These are phyloP conservation scores for Crithidia sp. DNA, from an alignment of 208 protist genomes.

Conservation along the genomic window DNA sequence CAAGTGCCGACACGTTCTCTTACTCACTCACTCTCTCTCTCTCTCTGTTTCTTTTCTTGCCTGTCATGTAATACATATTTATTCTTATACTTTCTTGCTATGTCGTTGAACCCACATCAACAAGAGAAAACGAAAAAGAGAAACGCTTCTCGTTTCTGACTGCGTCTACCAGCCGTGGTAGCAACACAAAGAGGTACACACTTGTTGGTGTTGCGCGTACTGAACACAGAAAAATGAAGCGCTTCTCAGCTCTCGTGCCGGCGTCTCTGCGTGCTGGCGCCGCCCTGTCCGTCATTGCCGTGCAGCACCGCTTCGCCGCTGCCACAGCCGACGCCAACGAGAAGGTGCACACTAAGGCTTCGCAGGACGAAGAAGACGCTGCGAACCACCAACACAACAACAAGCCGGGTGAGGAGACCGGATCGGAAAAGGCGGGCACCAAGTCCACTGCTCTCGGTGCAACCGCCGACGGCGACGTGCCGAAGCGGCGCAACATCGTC, in stretches of 20 bases:
- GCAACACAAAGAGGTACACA: not conserved
- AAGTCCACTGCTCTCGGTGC: constrained; percentile 45
- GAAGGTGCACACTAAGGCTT: not conserved
- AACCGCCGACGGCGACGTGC: constrained; percentile 27
- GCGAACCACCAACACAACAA: not conserved
- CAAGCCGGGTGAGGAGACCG: not conserved
- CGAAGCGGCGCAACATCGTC: constrained; percentile 77
- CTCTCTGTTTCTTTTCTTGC: not conserved
- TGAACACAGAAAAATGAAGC: constrained; percentile 19
- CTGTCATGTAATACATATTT: not conserved
- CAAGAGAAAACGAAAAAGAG: not conserved
- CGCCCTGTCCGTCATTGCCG: not conserved
- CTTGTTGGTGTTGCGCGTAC: too few relatives aligned
- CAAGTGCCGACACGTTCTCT: too few relatives aligned
- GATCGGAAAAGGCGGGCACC: not conserved
- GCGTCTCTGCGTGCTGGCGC: not conserved
- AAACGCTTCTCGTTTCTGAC: not conserved
- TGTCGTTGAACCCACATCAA: not conserved
- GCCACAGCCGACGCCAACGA: constrained; percentile 21
- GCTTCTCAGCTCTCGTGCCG: constrained; percentile 9
- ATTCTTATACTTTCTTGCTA: not conserved
- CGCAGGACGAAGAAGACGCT: constrained; percentile 1
- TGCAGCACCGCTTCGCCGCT: constrained; percentile 17
- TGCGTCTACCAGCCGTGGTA: too few relatives aligned
- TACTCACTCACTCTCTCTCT: too few relatives aligned